Conservation (phyloP, 2,329 filamentous ascomycete genomes). For the Calonectria leucothoes region DNA sequence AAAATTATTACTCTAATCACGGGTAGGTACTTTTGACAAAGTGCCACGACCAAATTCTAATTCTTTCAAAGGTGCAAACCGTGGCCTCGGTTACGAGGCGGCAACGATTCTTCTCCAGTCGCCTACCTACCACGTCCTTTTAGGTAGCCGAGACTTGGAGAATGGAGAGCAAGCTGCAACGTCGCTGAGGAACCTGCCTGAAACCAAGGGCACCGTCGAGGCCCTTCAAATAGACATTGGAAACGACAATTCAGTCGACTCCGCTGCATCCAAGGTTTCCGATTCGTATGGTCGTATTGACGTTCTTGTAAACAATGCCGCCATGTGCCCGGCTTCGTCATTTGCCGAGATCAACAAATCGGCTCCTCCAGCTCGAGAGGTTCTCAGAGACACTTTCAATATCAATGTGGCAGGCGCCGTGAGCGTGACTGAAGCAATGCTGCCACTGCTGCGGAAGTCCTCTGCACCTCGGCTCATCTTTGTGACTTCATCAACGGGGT, state of each 20-base stretch:
- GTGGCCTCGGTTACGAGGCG: conserved; percentile 7
- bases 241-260: conserved; percentile 1
- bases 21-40: neutral
- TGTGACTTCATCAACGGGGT: conserved; percentile 14
- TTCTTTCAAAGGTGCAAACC: conserved; percentile 2
- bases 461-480: conserved; percentile 7
- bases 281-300: neutral
- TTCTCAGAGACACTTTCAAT: neutral
- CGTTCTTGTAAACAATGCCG: conserved; percentile 22
- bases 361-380: neutral
- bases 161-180: conserved; percentile 5
- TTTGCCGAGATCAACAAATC: conserved; percentile 5
- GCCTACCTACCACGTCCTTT: neutral
- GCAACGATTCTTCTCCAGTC: conserved; percentile 11
- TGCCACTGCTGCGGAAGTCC: conserved; percentile 10
- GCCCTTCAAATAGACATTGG: neutral
- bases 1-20: conserved; percentile 13
- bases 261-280: neutral
- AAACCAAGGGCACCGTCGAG: conserved; percentile 17
- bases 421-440: conserved; percentile 17
- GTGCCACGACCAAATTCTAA: neutral
- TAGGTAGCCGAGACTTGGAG: conserved; percentile 6
- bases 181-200: neutral
- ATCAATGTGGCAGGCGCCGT: conserved; percentile 9
- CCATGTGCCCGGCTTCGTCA: neutral